Evolutionary conservation across 768 basidiomycete genomes (phyloP).

Genomic region (Kwoniella bestiolae): DNA sequence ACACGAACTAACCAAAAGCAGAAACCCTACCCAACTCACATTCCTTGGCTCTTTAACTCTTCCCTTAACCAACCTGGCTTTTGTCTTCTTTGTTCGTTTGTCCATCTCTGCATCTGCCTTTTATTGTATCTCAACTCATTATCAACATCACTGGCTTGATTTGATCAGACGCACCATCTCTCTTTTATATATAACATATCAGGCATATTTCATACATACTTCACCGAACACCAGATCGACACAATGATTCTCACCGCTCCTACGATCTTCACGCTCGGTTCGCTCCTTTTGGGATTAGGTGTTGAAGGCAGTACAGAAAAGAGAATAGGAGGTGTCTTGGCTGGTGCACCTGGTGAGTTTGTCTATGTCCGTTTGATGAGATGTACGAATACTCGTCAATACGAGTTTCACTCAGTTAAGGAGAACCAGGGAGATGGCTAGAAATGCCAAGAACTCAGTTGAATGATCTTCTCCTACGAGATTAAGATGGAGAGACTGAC

Average conservation of each 20-base stretch:
- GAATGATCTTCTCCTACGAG: too few species aligned
- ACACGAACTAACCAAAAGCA: background rate
- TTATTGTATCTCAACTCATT: background rate
- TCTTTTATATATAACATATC: too few species aligned
- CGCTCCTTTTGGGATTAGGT: background rate
- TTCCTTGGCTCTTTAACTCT: background rate
- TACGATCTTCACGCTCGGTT: background rate
- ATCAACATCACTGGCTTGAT: background rate
- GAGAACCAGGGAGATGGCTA: background rate
- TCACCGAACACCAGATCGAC: too few species aligned
- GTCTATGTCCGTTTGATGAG: too few species aligned
- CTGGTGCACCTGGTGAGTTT: conserved; percentile 30
- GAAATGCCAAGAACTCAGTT: background rate
- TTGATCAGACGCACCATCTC: too few species aligned
- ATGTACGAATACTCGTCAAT: too few species aligned
- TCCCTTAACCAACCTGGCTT: background rate
- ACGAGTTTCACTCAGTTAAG: too few species aligned
- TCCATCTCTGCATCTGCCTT: background rate
- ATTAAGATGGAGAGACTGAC: background rate
- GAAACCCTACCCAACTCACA: background rate
- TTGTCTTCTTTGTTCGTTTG: background rate
- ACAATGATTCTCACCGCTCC: background rate
- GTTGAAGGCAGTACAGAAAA: background rate
- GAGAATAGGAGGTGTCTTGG: conserved; percentile 11
- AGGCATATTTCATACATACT: too few species aligned